Conservation (phyloP, 768 basidiomycete species). For the Kwoniella sp. region DNA sequence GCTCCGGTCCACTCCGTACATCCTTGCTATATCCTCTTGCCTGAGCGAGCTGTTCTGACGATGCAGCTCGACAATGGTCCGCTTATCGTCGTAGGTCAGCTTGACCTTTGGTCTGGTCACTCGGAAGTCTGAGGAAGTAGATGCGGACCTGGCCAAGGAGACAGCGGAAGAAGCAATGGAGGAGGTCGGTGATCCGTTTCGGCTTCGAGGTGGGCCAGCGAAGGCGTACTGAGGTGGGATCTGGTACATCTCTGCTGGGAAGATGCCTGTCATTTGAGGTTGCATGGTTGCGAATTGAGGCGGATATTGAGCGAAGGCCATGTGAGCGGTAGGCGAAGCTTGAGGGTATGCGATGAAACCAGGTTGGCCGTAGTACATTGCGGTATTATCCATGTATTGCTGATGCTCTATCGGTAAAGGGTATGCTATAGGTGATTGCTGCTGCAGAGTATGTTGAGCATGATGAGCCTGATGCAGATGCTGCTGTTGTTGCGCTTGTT, state of each 20-base stretch:
- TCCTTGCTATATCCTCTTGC: slow-evolving; percentile 55
- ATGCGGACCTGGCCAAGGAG: slow-evolving; percentile 34
- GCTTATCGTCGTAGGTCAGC: slow-evolving; percentile 54
- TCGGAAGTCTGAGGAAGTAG: slow-evolving; percentile 37
- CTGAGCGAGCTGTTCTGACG: slow-evolving; percentile 47
- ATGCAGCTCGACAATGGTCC: slow-evolving; percentile 51
- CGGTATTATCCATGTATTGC: slow-evolving; percentile 28
- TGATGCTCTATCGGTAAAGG: slow-evolving; percentile 29
- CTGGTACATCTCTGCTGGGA: slow-evolving; percentile 16
- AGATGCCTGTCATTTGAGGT: slow-evolving; percentile 16
- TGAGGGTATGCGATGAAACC: background rate
- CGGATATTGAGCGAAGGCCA: slow-evolving; percentile 18
- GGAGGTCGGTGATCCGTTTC: slow-evolving; percentile 38
- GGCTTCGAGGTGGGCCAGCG: slow-evolving; percentile 35
- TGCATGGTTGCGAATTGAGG: slow-evolving; percentile 27
- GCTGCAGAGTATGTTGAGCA: background rate
- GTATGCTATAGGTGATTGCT: slow-evolving; percentile 12
- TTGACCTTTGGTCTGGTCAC: slow-evolving; percentile 50
- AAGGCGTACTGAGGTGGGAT: slow-evolving; percentile 22
- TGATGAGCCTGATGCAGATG: background rate
- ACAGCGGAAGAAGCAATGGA: slow-evolving; percentile 34
- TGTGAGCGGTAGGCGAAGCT: slow-evolving; percentile 8
- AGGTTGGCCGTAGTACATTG: slow-evolving; percentile 26
- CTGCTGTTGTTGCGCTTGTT: slow-evolving; percentile 6
- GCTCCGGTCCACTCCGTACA: slow-evolving; percentile 54